Evolutionary conservation across 2,329 filamentous ascomycete species (phyloP).

Genomic region (Cladosporium austrohemisphaericum): DNA sequence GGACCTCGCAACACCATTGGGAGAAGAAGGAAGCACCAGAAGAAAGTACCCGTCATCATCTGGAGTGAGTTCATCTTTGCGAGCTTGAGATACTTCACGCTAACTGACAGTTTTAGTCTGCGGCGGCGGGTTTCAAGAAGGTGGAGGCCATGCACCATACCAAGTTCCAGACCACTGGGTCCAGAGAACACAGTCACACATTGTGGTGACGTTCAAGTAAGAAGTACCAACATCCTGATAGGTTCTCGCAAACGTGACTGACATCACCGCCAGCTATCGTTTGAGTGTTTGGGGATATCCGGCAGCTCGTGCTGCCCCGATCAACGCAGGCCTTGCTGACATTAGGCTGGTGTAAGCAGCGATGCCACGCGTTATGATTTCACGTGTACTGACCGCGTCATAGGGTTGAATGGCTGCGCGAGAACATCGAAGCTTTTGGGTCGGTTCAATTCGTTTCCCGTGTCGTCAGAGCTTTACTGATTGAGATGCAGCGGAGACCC

Average conservation of each 20-base stretch:
- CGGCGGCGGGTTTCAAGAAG: slow-evolving; percentile 42
- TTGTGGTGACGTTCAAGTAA: slow-evolving; percentile 38
- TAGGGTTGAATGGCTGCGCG: slow-evolving; percentile 20
- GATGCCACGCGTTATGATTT: not conserved
- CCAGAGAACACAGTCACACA: slow-evolving; percentile 36
- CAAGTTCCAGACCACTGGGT: slow-evolving; percentile 43
- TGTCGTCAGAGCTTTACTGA: too few relatives aligned
- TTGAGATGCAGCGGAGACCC: slow-evolving; percentile 22
- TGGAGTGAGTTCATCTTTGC: slow-evolving; percentile 17
- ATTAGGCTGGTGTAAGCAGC: slow-evolving; percentile 18
- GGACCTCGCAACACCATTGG: slow-evolving; percentile 28
- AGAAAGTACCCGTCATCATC: slow-evolving; percentile 5
- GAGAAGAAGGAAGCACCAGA: not conserved
- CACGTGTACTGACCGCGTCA: not conserved
- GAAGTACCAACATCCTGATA: too few relatives aligned
- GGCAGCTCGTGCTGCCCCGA: slow-evolving; percentile 13
- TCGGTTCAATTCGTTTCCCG: too few relatives aligned
- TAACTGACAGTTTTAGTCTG: slow-evolving; percentile 40
- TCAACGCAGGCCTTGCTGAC: slow-evolving; percentile 21
- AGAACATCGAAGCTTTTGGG: slow-evolving; percentile 22
- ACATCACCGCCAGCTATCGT: slow-evolving; percentile 15
- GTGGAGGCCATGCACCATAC: slow-evolving; percentile 42
- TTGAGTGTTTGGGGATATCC: slow-evolving; percentile 22
- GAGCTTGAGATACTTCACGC: slow-evolving; percentile 34
- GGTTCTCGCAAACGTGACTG: not conserved